Evolutionary conservation across 108 stramenopile species (phyloP), one percentile per base, ranked within the genome.

Genomic region (Discostella pseudostelligera): DNA sequence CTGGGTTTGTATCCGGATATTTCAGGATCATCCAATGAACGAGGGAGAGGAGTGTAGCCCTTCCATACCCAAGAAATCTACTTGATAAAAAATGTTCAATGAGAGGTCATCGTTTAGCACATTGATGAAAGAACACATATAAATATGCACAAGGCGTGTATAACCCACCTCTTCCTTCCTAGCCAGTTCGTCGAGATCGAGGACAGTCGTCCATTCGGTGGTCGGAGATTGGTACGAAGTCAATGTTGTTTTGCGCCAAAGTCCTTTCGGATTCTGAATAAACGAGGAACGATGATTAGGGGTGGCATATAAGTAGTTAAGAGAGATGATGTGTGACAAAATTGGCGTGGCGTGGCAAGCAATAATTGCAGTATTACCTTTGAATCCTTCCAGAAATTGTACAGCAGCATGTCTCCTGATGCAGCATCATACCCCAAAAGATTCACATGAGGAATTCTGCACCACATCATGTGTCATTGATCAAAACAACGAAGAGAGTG

Each of bases 41-140:
- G 74, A 22, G 84, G 83, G 48, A 87, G 72, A 4, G 81, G 61
- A 8, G 42, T 56, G 45, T 78, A 76, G 45, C 91, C 94, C 37
- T 89, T 85, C 88, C 92, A 97, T 12, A 97, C 94, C 96, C 94
- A 97, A 11, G 86, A 83, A 35, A 81, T 83, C 19, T 53, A 53
- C 11, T 28, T 39, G 16, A 21, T 46, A 26, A 16, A 62, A 28
- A 48, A 22, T 19, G 8, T 17, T 48, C 17, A 8, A 19, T 48
- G 17, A 5, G n/a, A n/a, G n/a, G n/a, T n/a, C n/a, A n/a, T n/a
- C n/a, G n/a, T n/a, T n/a, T n/a, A n/a, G n/a, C n/a, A n/a, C n/a
- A n/a, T n/a, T n/a, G n/a, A n/a, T n/a, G n/a, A n/a, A 32, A 32
- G 32, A 32, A 32, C 32, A 32, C 5, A n/a, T n/a, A n/a, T n/a